Conservation (phyloP, 768 basidiomycete species). For the Auricularia heimuer region DNA sequence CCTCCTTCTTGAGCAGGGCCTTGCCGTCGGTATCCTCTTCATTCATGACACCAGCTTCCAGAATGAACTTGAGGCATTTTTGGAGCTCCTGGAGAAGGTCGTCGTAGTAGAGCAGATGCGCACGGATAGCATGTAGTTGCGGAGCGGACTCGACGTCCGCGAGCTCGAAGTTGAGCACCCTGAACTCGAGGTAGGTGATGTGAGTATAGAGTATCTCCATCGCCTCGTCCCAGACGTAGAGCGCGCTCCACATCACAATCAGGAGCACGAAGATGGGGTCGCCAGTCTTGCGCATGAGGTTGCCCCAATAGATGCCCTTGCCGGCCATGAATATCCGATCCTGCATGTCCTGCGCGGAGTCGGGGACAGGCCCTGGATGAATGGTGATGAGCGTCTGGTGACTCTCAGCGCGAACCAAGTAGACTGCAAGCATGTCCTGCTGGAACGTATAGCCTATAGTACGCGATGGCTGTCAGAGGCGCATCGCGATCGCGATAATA, state of each 20-base stretch:
- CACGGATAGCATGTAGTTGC: conserved; percentile 46
- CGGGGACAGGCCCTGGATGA: conserved; percentile 45
- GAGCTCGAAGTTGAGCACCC: conserved; percentile 23
- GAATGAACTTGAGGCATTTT: conserved; percentile 35
- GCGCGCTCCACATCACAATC: conserved; percentile 44
- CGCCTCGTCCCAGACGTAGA: conserved; percentile 55
- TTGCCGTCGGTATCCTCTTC: conserved; percentile 13
- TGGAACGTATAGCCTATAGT: not conserved
- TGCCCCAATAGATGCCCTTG: conserved; percentile 30
- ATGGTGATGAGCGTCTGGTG: conserved; percentile 3
- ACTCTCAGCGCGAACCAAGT: not conserved
- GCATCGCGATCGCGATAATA: not conserved
- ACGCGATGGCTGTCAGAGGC: too few species aligned
- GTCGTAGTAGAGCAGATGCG: conserved; percentile 47
- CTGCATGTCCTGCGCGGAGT: conserved; percentile 4
- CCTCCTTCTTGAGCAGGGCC: conserved; percentile 36
- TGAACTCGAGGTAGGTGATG: conserved; percentile 39
- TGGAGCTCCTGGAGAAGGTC: conserved; percentile 44
- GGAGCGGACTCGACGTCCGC: conserved; percentile 34
- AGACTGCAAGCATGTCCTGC: not conserved
- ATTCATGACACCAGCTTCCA: not conserved
- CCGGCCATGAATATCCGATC: conserved; percentile 7
- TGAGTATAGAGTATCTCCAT: conserved; percentile 42
- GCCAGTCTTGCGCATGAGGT: conserved; percentile 21
- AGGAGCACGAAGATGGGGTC: conserved; percentile 50